phyloP scores from a whole-genome alignment of 768 basidiomycete species.

The Piloderma croceum region DNA sequence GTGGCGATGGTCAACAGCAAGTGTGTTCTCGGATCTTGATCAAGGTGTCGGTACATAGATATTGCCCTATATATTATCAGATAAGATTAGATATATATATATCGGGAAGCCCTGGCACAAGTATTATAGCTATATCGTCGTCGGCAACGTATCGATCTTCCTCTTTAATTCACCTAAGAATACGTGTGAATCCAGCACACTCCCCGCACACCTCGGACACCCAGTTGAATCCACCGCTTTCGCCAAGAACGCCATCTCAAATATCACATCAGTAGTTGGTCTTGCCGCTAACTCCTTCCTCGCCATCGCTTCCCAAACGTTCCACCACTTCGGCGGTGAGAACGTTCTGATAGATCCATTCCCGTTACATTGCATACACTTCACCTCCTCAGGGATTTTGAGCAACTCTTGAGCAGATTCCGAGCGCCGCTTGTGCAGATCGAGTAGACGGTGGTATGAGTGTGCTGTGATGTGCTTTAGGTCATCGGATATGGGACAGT shows the following conservation, averaged over 20 bases:
- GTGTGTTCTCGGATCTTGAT: too few relatives aligned
- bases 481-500: constrained; percentile 55
- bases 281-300: constrained; percentile 49
- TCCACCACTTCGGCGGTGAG: constrained; percentile 65
- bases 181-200: constrained; percentile 56
- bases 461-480: constrained; percentile 63
- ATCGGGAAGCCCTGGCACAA: too few relatives aligned
- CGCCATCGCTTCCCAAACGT: constrained; percentile 51
- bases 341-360: constrained; percentile 35
- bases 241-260: constrained; percentile 55
- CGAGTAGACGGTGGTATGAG: constrained; percentile 59
- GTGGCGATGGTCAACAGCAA: background rate
- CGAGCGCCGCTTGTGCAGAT: constrained; percentile 51
- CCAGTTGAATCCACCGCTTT: constrained; percentile 43
- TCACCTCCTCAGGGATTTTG: constrained; percentile 41
- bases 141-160: constrained; percentile 49
- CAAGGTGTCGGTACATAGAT: too few relatives aligned
- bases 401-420: constrained; percentile 45
- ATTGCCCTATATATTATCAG: too few relatives aligned
- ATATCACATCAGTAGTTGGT: constrained; percentile 56
- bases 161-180: constrained; percentile 51
- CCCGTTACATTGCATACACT: constrained; percentile 68
- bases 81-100: too few relatives aligned
- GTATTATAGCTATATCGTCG: constrained; percentile 42
- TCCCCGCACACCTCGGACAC: constrained; percentile 61